Evolutionary conservation across 371 early-diverging fungal genomes (phyloP), one percentile per base, ranked within the genome.

Genomic region (Pancytospora philotis): DNA sequence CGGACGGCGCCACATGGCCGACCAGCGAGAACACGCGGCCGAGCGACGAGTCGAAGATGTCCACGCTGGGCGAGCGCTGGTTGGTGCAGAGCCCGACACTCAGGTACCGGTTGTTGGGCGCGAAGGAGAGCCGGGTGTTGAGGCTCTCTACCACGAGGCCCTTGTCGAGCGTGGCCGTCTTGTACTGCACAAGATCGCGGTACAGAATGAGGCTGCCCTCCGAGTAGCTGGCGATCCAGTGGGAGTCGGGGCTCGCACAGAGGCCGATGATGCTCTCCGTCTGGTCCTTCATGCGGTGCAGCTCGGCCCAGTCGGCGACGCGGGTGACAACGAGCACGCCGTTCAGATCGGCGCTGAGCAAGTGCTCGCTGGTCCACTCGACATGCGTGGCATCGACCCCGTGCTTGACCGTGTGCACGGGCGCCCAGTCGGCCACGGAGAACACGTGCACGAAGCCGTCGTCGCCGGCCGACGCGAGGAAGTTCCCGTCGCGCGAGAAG

Each of bases 1-100:
- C 81, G 36, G 59, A 57, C 2, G 81, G 78, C 13, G 79, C 74
- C 2, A 69, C 72, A 61, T 81, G 81, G 27, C 81, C 81, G 36
- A 79, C 39, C 13, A 81, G 60, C 51, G 75, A 74, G 65, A 69
- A 77, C 3, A 52, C 69, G 16, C 39, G 56, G 8, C 57, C 36
- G 2, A 79, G 56, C 2, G 50, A 37, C 22, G 27, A 25, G 31
- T 66, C 52, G 35, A 76, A 76, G 10, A 79, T 62, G 57, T 78
- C 73, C 38, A 76, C 73, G 10, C 69, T 60, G 58, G 75, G 65
- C 8, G 35, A 19, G 41, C 72, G 73, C 1, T 72, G 70, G 36
- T 76, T 75, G 61, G 78, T 78, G 6, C 71, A 31, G 22, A 79
- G 64, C 4, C 79, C 77, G 56, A 67, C 71, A 28, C 73, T 75